These are phyloP conservation scores for Aspergillus alliaceus DNA, from an alignment of 2,329 filamentous ascomycete genomes.

Conservation along the genomic window DNA sequence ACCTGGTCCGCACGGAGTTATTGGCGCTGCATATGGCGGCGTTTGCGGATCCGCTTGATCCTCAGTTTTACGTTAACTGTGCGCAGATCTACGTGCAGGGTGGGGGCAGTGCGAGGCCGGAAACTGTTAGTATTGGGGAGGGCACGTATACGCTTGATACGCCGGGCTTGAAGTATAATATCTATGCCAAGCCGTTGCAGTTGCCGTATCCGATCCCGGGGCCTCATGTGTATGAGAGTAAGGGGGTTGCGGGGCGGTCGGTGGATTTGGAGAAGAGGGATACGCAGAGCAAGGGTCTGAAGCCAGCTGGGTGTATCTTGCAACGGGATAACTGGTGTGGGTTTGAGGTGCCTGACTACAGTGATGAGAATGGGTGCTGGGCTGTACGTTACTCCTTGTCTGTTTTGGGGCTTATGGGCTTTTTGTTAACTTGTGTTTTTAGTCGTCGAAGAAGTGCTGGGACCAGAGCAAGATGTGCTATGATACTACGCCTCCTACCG, in stretches of 20 bases:
- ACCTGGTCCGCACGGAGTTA: slow-evolving; percentile 70
- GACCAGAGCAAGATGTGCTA: slow-evolving; percentile 62
- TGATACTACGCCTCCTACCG: slow-evolving; percentile 58
- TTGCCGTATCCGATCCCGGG: slow-evolving; percentile 62
- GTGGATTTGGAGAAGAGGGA: slow-evolving; percentile 6
- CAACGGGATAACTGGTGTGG: slow-evolving; percentile 75
- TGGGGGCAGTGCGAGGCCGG: slow-evolving; percentile 48
- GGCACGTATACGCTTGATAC: slow-evolving; percentile 58
- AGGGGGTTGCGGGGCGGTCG: slow-evolving; percentile 8
- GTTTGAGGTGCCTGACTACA: slow-evolving; percentile 59
- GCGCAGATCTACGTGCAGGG: slow-evolving; percentile 67
- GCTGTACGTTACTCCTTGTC: slow-evolving; percentile 30
- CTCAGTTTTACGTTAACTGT: slow-evolving; percentile 74
- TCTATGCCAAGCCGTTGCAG: slow-evolving; percentile 55
- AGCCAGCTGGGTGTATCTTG: slow-evolving; percentile 59
- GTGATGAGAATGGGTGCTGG: slow-evolving; percentile 61
- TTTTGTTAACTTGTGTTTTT: not conserved
- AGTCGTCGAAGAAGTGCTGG: slow-evolving; percentile 57
- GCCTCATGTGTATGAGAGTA: slow-evolving; percentile 54
- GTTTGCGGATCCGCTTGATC: slow-evolving; percentile 51
- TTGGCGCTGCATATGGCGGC: slow-evolving; percentile 65
- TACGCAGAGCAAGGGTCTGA: slow-evolving; percentile 50
- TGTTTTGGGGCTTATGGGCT: not conserved
- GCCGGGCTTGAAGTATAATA: slow-evolving; percentile 62
- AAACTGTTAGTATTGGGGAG: slow-evolving; percentile 63